These are phyloP conservation scores for Pythium sukuiense DNA, from an alignment of 352 stramenopile genomes.

Conservation along the genomic window DNA sequence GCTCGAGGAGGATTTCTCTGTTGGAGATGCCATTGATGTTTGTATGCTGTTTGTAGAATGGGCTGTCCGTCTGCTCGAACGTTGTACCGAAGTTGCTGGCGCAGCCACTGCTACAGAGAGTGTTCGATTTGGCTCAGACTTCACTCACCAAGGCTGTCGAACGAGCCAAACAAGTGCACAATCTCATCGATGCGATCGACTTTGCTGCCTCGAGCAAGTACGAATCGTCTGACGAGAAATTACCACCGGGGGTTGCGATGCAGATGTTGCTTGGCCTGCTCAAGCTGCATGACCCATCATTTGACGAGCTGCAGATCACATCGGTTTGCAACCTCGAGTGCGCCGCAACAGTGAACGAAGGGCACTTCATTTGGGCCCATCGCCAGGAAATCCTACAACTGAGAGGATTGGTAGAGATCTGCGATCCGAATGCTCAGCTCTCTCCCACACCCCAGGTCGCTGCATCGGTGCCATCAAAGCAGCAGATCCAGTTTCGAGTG, in stretches of 20 bases:
- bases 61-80: constrained; percentile 10
- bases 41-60: background rate
- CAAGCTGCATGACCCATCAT: background rate
- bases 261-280: background rate
- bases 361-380: background rate
- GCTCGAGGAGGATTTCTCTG: too few species aligned
- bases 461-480: background rate
- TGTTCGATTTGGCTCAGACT: background rate
- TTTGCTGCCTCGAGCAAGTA: background rate
- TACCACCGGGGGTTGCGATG: background rate
- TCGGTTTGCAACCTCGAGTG: background rate
- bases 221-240: background rate
- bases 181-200: background rate
- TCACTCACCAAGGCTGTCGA: background rate
- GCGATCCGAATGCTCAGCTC: background rate
- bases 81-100: constrained; percentile 6
- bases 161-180: background rate
- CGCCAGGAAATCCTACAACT: background rate
- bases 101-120: background rate
- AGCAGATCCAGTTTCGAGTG: background rate
- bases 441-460: background rate
- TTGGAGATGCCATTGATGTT: too few species aligned
- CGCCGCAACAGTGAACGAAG: background rate
- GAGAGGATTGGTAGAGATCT: background rate
- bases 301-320: background rate